These are phyloP conservation scores for Elongisporangium undulatum DNA, from an alignment of 352 stramenopile genomes.

Conservation along the genomic window DNA sequence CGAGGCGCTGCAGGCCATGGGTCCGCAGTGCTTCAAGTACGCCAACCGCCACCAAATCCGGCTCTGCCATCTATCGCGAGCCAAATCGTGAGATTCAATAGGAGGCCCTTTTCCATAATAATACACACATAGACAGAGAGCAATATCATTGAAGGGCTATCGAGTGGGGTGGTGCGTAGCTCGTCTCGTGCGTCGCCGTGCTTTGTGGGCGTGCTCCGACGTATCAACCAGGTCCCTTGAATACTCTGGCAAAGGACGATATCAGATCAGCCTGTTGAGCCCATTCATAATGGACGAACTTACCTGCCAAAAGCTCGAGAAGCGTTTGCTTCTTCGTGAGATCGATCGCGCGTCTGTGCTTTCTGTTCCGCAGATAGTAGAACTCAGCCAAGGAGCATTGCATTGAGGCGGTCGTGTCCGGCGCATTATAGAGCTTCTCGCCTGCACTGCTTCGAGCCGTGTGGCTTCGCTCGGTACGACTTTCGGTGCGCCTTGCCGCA, in stretches of 20 bases:
- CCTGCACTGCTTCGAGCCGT: constrained; percentile 1
- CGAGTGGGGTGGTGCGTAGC: background rate
- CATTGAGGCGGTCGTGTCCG: background rate
- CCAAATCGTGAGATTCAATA: background rate
- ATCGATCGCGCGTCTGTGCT: constrained; percentile 39
- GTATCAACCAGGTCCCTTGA: background rate
- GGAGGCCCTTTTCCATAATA: background rate
- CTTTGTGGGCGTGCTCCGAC: background rate
- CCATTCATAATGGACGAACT: constrained; percentile 1
- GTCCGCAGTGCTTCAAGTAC: constrained; percentile 43
- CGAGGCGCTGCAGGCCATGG: constrained; percentile 34
- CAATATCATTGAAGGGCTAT: too few species aligned
- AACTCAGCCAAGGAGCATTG: constrained; percentile 17
- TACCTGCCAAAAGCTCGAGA: constrained; percentile 19
- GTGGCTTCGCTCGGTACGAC: background rate
- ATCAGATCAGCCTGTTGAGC: background rate
- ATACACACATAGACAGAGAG: background rate
- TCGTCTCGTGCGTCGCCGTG: background rate
- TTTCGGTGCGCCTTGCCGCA: constrained; percentile 7
- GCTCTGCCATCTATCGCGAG: constrained; percentile 49
- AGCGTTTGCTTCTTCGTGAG: constrained; percentile 36
- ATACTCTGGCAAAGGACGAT: background rate
- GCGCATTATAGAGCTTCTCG: background rate
- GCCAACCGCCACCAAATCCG: constrained; percentile 65
- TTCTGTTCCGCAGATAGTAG: constrained; percentile 46